A percentile compares a stretch with the other conserved stretches of the same genome.
These are phyloP conservation scores for Cucurbita pepo DNA, from an alignment of 306 rosid genomes.

Conservation along the genomic window DNA sequence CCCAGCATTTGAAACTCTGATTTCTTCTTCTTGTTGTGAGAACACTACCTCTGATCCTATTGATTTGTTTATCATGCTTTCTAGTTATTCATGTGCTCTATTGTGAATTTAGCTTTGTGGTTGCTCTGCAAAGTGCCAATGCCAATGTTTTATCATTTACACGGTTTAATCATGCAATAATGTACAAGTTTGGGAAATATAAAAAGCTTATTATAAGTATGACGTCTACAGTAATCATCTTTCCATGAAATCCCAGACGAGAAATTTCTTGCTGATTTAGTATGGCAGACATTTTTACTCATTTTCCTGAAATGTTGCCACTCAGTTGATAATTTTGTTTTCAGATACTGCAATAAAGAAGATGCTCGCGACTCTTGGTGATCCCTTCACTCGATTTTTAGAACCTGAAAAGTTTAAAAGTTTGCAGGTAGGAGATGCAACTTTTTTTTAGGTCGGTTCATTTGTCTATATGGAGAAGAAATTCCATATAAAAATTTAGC, in stretches of 20 bases:
- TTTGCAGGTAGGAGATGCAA: slow-evolving; percentile 53
- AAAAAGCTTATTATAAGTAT: neutral
- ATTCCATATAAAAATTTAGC: neutral
- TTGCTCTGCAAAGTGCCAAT: neutral
- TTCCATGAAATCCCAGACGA: neutral
- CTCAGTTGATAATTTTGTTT: slow-evolving; percentile 10
- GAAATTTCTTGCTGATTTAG: neutral
- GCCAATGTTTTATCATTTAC: neutral
- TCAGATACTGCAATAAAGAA: slow-evolving; percentile 80
- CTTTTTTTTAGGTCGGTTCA: slow-evolving; percentile 5
- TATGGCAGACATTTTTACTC: slow-evolving; percentile 2
- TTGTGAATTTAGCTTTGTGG: neutral
- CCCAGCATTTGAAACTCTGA: neutral
- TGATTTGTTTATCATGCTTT: neutral
- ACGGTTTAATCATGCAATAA: neutral
- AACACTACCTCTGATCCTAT: neutral
- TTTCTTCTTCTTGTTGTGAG: neutral
- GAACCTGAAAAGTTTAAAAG: slow-evolving; percentile 87
- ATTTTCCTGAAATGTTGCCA: neutral
- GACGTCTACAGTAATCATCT: neutral
- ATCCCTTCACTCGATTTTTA: slow-evolving; percentile 84
- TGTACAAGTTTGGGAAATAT: neutral
- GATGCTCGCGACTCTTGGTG: slow-evolving; percentile 90
- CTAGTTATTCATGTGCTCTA: neutral
- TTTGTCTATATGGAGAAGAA: neutral